Percentiles rank a stretch among this genome's conserved stretches.
phyloP scores from a whole-genome alignment of 1,139 yeast species.

The Hyphopichia wangnamkhiaoensis region DNA sequence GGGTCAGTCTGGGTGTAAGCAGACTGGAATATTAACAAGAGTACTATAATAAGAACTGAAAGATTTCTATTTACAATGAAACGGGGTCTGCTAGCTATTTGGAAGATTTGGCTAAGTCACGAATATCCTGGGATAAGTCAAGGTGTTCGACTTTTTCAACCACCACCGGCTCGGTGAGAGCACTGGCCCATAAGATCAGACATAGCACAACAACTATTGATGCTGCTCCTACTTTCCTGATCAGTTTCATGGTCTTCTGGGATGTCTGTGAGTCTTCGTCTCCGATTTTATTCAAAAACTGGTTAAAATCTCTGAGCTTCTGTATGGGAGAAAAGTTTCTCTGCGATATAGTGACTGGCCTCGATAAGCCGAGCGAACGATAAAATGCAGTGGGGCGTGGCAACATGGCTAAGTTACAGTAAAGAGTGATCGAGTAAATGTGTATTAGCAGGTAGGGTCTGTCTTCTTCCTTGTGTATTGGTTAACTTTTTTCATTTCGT shows the following conservation, averaged over 20 bases:
- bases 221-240: constrained; percentile 35
- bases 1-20: too few relatives aligned
- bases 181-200: constrained; percentile 37
- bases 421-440: too few relatives aligned
- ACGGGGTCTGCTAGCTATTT: too few relatives aligned
- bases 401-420: too few relatives aligned
- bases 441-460: too few relatives aligned
- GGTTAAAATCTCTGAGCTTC: constrained; percentile 20
- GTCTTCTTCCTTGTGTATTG: background rate
- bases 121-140: constrained; percentile 24
- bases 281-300: constrained; percentile 28
- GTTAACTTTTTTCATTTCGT: too few relatives aligned
- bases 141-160: constrained; percentile 13
- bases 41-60: too few relatives aligned
- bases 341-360: background rate
- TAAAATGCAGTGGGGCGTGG: too few relatives aligned
- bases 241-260: constrained; percentile 26
- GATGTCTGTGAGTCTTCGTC: constrained; percentile 38
- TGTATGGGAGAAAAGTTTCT: constrained; percentile 1
- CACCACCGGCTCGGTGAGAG: constrained; percentile 14
- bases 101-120: constrained; percentile 10
- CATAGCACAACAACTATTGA: constrained; percentile 36
- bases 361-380: too few relatives aligned
- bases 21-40: too few relatives aligned
- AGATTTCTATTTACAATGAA: too few relatives aligned